Evolutionary conservation across 805 yeast species (phyloP), one percentile per base, ranked within the genome.

Genomic region (Candida berthetii): DNA sequence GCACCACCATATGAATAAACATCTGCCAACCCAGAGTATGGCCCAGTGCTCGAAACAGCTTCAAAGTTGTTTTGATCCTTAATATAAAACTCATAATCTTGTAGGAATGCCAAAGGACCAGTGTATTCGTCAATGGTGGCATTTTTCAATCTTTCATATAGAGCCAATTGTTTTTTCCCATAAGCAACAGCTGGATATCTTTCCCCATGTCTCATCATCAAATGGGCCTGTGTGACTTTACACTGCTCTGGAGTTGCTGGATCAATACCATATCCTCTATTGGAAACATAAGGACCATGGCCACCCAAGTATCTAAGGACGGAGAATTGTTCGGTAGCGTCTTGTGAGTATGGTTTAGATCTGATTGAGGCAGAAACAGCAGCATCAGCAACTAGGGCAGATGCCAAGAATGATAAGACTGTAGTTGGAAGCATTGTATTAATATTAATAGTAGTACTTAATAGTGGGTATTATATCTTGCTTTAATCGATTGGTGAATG

Each of bases 191-290:
- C 72, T 3, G 87, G 88, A 53, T 69, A 84, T 48, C 95, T 67
- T 58, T 85, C 93, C 17, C 91, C 95, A 54, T 87, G 95, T 54
- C 96, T 73, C 49, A 80, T 78, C 39, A 83, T 62, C 18, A 84
- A 61, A 49, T 82, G 88, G 9, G 83, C 86, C 58, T 84, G 91
- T 49, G 76, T 76, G 42, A 80, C 65, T 6, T 60, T 52, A 58
- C 85, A 80, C 36, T 65, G 65, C 8, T 58, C 64, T 22, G 84
- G 82, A 2, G 66, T 48, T 9, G 64, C 74, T 17, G 68, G 56
- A 14, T 72, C 61, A 32, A 80, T 69, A 3, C 84, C 85, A 49
- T 58, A 74, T 1, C 83, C 83, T 3, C 63, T 59, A 38, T 65
- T 67, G 40, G 70, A 69, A 29, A 72, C 61, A 48, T 74, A 79